Evolutionary conservation across 23 red algal species (phyloP).

Genomic region (Agarophyton chilense): DNA sequence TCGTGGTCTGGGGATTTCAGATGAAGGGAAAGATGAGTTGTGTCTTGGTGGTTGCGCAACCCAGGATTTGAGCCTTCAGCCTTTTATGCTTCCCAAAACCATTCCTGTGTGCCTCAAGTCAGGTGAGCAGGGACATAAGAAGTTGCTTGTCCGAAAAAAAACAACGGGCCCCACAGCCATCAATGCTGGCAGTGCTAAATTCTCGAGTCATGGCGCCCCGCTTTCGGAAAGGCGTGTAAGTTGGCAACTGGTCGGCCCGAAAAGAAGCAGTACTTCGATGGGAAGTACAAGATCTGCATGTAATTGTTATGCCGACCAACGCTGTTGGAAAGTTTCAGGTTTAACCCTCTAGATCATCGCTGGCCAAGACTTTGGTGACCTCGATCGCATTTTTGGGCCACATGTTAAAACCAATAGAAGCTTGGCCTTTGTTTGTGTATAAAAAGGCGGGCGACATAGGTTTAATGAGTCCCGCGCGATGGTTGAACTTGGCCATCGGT

Average conservation of each 20-base stretch:
- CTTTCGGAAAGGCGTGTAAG: conserved; percentile 8
- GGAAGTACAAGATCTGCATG: neutral
- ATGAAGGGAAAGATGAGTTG: neutral
- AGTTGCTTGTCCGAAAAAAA: neutral
- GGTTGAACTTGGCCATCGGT: no score
- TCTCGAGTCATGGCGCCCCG: neutral
- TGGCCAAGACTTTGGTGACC: neutral
- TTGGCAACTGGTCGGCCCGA: neutral
- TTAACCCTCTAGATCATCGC: conserved; percentile 31
- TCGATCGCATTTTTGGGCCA: neutral
- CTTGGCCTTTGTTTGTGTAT: neutral
- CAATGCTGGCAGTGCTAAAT: neutral
- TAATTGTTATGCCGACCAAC: neutral
- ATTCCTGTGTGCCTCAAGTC: neutral
- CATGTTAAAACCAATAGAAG: conserved; percentile 3
- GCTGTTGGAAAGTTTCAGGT: neutral
- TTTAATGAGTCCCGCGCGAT: neutral
- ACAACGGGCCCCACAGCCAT: neutral
- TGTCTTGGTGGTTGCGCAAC: neutral
- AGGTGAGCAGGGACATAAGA: neutral
- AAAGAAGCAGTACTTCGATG: neutral
- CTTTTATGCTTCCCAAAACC: conserved; percentile 25
- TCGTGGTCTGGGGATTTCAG: neutral
- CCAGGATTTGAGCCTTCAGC: neutral
- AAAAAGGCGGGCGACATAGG: neutral